These are phyloP conservation scores for Fusarium newnesense DNA, from an alignment of 2,329 filamentous ascomycete species.

Conservation along the genomic window DNA sequence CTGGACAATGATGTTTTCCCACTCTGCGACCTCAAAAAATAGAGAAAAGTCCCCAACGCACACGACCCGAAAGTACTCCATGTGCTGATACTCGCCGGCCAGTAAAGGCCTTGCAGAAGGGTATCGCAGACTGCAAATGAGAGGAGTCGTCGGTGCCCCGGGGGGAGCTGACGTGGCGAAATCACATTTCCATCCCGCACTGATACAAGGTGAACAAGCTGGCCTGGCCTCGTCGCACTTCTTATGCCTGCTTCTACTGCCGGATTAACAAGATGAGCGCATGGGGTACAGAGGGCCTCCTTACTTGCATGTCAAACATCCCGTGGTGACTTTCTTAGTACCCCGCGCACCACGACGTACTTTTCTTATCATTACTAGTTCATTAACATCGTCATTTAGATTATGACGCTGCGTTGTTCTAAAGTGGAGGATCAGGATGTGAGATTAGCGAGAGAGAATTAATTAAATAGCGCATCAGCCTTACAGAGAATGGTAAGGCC, in stretches of 20 bases:
- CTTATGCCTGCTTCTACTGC: neutral
- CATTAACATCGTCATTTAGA: rapidly evolving
- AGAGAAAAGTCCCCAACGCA: neutral
- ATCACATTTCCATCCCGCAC: neutral
- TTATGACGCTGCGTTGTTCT: rapidly evolving
- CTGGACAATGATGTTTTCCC: neutral
- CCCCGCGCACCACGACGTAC: neutral
- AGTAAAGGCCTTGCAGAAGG: neutral
- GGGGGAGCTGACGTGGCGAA: neutral
- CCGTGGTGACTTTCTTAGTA: neutral
- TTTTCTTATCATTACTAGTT: neutral
- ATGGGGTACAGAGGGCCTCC: rapidly evolving
- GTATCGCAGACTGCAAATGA: neutral
- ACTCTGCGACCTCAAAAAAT: neutral
- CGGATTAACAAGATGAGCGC: rapidly evolving
- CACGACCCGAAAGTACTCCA: neutral
- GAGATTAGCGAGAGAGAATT: rapidly evolving
- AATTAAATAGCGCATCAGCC: neutral
- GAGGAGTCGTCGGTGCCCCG: neutral
- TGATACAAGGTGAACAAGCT: neutral
- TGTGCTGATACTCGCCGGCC: neutral
- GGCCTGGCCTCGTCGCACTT: neutral
- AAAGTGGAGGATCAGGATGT: rapidly evolving
- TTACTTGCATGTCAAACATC: neutral
- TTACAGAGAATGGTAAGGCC: neutral